phyloP scores from a whole-genome alignment of 2,329 filamentous ascomycete genomes.

The Fusarium sp. region DNA sequence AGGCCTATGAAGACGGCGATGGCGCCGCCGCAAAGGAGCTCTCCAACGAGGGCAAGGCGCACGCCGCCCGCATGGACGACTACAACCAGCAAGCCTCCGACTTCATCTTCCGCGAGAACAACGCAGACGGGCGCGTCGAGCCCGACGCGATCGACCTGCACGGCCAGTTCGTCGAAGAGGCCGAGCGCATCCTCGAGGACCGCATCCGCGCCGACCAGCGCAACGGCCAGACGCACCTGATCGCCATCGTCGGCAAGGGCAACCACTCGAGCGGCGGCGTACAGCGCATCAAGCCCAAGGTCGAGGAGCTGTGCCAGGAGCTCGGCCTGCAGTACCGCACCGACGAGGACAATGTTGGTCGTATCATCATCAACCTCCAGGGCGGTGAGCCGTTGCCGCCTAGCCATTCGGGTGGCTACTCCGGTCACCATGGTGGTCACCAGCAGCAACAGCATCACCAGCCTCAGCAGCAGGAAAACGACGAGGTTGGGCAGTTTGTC shows the following conservation, averaged over 20 bases:
- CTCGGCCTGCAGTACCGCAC: conserved; percentile 82
- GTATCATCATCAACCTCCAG: conserved; percentile 86
- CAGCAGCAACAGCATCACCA: conserved; percentile 56
- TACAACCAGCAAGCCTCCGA: conserved; percentile 93
- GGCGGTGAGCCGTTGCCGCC: conserved; percentile 69
- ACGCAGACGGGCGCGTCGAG: conserved; percentile 75
- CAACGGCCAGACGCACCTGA: conserved; percentile 80
- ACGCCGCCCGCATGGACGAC: conserved; percentile 82
- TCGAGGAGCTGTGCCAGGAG: conserved; percentile 85
- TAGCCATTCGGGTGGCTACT: conserved; percentile 48
- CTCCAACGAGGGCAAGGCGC: conserved; percentile 82
- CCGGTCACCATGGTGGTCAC: conserved; percentile 53
- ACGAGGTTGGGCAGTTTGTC: conserved; percentile 66
- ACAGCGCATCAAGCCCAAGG: conserved; percentile 94
- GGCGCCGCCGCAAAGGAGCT: conserved; percentile 83
- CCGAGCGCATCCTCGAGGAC: conserved; percentile 86
- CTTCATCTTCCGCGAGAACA: conserved; percentile 96
- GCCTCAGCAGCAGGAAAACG: conserved; percentile 56
- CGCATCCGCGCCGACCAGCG: conserved; percentile 79
- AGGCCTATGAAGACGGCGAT: conserved; percentile 85
- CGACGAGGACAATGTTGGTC: conserved; percentile 88
- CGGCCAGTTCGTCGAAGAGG: conserved; percentile 93
- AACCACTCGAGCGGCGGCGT: conserved; percentile 84
- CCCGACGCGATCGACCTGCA: conserved; percentile 92
- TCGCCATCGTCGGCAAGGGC: conserved; percentile 95